A percentile compares a stretch with the other conserved stretches of the same genome.
phyloP scores from a whole-genome alignment of 306 rosid genomes.

The Malus sieversii region DNA sequence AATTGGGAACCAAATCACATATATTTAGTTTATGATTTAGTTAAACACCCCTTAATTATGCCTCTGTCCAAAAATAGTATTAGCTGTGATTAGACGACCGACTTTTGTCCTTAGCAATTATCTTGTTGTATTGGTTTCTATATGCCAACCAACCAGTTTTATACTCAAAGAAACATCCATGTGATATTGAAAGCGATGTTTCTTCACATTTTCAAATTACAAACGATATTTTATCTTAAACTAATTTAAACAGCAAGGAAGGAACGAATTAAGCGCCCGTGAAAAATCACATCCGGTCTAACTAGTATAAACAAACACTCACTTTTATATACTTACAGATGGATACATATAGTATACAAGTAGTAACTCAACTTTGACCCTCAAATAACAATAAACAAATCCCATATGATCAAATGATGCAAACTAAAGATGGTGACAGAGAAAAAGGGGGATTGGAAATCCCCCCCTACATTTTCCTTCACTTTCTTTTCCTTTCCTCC shows the following conservation, averaged over 20 bases:
- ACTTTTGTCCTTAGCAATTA: constrained; percentile 14
- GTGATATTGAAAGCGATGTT: constrained; percentile 12
- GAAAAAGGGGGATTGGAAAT: constrained; percentile 41
- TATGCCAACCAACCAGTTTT: constrained; percentile 21
- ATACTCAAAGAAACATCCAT: constrained; percentile 39
- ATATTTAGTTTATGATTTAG: too few relatives aligned
- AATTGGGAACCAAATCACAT: not conserved
- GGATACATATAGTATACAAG: constrained; percentile 65
- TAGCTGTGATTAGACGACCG: constrained; percentile 5
- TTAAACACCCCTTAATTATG: not conserved
- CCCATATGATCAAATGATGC: constrained; percentile 35
- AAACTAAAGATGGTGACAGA: constrained; percentile 15
- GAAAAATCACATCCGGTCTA: too few relatives aligned
- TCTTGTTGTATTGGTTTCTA: constrained; percentile 21
- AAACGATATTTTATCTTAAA: too few relatives aligned
- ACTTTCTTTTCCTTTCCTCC: constrained; percentile 19
- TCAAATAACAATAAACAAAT: constrained; percentile 48
- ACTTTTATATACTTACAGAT: constrained; percentile 64
- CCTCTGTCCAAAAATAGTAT: not conserved
- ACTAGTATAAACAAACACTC: constrained; percentile 46
- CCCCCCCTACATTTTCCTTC: constrained; percentile 20
- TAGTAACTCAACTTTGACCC: constrained; percentile 43
- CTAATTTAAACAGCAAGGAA: too few relatives aligned
- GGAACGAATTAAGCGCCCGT: too few relatives aligned
- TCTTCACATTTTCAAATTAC: not conserved